Conservation (phyloP, 106 monocot genomes). For the Dioscorea zingiberensis region DNA sequence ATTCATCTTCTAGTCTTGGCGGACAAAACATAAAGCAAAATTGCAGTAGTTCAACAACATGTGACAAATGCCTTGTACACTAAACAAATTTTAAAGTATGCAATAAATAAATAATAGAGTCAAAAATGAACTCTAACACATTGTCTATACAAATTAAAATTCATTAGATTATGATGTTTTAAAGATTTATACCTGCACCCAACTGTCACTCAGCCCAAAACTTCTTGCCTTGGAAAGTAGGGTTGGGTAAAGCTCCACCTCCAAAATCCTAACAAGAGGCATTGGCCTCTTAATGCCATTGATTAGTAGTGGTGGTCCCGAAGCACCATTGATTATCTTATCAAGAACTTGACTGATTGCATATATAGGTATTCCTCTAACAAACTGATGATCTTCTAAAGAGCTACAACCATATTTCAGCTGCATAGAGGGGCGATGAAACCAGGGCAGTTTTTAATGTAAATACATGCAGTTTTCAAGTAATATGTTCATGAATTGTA, state of each 20-base stretch:
- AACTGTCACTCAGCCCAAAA: slow-evolving; percentile 80
- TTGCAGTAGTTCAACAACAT: no score
- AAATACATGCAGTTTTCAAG: background rate
- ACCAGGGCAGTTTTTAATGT: no score
- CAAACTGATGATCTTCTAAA: slow-evolving; percentile 83
- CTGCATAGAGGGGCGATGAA: slow-evolving; percentile 18
- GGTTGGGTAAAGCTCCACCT: slow-evolving; percentile 92
- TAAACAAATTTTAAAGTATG: no score
- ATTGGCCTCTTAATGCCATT: slow-evolving; percentile 87
- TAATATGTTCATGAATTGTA: background rate
- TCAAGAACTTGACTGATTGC: slow-evolving; percentile 76
- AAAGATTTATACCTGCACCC: slow-evolving; percentile 61
- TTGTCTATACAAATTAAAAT: no score
- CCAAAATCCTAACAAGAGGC: slow-evolving; percentile 79
- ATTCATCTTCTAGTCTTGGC: no score
- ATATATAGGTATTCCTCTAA: slow-evolving; percentile 89
- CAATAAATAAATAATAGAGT: no score
- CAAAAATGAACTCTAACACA: no score
- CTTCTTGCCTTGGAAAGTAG: slow-evolving; percentile 92
- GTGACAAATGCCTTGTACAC: no score
- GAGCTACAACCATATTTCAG: slow-evolving; percentile 55
- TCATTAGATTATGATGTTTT: no score
- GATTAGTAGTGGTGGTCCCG: slow-evolving; percentile 58
- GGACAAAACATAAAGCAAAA: no score
- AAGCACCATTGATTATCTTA: slow-evolving; percentile 52